Conservation (phyloP, 805 yeast genomes). For the Yamadazyma sp. region DNA sequence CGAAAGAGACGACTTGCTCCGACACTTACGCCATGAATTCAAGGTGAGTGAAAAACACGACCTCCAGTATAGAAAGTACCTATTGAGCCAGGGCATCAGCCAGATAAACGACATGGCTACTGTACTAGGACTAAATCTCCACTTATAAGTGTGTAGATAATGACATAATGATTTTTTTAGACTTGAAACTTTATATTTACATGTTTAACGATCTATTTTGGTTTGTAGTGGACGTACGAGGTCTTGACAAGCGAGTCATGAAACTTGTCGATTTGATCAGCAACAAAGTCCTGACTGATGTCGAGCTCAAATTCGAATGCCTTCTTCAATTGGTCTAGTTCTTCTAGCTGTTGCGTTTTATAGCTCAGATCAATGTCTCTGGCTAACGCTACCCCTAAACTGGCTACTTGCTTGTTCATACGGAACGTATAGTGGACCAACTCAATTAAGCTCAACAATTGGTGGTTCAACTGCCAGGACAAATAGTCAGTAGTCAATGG, state of each 20-base stretch:
- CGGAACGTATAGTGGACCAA: conserved; percentile 5
- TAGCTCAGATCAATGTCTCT: conserved; percentile 1
- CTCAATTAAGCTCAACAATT: conserved; percentile 17
- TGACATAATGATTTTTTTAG: not conserved
- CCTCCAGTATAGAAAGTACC: conserved; percentile 36
- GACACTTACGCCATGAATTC: conserved; percentile 36
- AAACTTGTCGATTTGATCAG: conserved; percentile 13
- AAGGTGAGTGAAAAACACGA: conserved; percentile 27
- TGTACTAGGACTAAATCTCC: conserved; percentile 21
- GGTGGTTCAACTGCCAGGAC: conserved; percentile 21
- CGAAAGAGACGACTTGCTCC: conserved; percentile 34
- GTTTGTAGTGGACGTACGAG: conserved; percentile 11
- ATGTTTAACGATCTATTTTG: not conserved
- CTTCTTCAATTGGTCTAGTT: conserved; percentile 12
- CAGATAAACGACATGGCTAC: conserved; percentile 26
- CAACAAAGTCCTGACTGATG: conserved; percentile 10
- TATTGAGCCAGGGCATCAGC: conserved; percentile 34
- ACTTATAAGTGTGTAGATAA: conserved; percentile 3
- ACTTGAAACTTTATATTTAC: not conserved
- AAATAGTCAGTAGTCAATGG: conserved; percentile 18
- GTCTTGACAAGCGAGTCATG: conserved; percentile 13
- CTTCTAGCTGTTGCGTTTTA: conserved; percentile 14
- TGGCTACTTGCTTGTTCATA: conserved; percentile 5
- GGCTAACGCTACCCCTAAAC: conserved; percentile 11
- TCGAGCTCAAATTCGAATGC: conserved; percentile 6